phyloP scores from a whole-genome alignment of 2,329 filamentous ascomycete species.

The Helotiales sp. region DNA sequence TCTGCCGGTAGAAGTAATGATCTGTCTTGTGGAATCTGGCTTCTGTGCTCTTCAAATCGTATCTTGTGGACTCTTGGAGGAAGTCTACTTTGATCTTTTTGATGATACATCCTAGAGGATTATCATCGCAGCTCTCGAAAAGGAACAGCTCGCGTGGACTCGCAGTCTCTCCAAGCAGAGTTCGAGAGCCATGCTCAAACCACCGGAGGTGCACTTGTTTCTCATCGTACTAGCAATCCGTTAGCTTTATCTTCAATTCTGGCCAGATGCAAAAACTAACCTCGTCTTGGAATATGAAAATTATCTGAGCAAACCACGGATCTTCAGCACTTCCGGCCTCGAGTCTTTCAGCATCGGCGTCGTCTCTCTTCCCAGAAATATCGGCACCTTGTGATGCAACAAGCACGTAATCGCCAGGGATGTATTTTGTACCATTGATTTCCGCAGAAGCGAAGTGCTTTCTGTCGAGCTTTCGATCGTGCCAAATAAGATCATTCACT shows the following conservation, averaged over 20 bases:
- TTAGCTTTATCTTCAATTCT: neutral
- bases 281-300: neutral
- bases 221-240: neutral
- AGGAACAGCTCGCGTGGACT: constrained; percentile 30
- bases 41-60: neutral
- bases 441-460: neutral
- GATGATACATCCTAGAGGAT: constrained; percentile 10
- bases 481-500: neutral
- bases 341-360: neutral
- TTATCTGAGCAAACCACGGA: neutral
- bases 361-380: too few species aligned
- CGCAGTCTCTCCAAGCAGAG: constrained; percentile 24
- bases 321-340: neutral
- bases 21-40: neutral
- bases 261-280: neutral
- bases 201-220: constrained; percentile 27
- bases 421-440: neutral
- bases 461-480: neutral
- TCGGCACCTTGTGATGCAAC: neutral
- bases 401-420: neutral
- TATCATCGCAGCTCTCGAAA: constrained; percentile 21
- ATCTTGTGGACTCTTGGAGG: neutral
- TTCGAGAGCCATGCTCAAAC: constrained; percentile 28
- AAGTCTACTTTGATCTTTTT: constrained; percentile 27
- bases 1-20: constrained; percentile 23